Base-by-base conservation (phyloP, 257 asterid species). In the Fraxinus anomala region DNA sequence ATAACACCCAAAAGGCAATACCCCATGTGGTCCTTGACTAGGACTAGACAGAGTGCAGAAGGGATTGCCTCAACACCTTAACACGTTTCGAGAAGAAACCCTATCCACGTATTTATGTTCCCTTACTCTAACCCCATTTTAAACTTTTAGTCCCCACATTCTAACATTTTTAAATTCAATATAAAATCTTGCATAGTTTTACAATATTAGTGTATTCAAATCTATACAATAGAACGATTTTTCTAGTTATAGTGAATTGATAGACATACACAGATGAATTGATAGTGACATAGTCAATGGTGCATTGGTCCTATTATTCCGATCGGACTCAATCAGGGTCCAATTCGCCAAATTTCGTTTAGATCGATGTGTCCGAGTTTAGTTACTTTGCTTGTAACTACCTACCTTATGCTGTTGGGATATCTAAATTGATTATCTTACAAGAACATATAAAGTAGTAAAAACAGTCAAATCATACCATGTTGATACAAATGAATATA, bases 401-500 rank as follows among this genome's bases (percentile, higher is more conserved):
- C 10, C 3, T 30, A 30, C 3, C 23, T 44, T 12, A 3, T 5
- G 1, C 63, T 51, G 17, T 51, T 14, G 63, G 23, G 61, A 17
- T 47, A 19, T 51, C 19, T 19, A 51, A 19, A 51, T 3, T 51
- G 63, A 51, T 51, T 51, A 23, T 51, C 24, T 51, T 4, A 51
- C 63, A 19, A 51, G 9, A 51, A 51, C 63, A 19, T 17, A 51
- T 19, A 51, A 17, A 51, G 23, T 51, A 51, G 23, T 40, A 14
- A 16, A 44, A 31, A 42, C 11, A 74, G 47, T 24, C 17, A 54
- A 78, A 78, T 26, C 13, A 31, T 77, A 80, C 79, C 42, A 75
- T 79, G 88, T 76, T 72, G 80, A 81, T 78, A 73, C 78, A 72
- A 73, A 49, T 34, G 79, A 74, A 42, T 54, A 47, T 69, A 16